These are phyloP conservation scores for Linanthus parryae DNA, from an alignment of 148 eudicot genomes.

Conservation along the genomic window DNA sequence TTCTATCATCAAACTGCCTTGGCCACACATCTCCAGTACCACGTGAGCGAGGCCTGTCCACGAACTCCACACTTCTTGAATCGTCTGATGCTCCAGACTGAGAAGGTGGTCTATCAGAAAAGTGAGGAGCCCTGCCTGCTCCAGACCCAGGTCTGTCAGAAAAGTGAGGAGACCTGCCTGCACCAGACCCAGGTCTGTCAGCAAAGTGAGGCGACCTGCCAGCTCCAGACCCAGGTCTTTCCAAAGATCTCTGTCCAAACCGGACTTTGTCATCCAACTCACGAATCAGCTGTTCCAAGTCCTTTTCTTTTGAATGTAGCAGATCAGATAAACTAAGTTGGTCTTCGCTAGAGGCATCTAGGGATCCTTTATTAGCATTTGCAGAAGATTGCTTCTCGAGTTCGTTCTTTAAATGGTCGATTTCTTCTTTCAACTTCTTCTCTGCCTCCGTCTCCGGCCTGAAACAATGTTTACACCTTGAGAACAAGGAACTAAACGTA, in stretches of 20 bases:
- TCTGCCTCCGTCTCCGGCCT: slow-evolving; percentile 51
- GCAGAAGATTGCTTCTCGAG: slow-evolving; percentile 37
- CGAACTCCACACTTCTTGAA: slow-evolving; percentile 38
- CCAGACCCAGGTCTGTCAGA: slow-evolving; percentile 81
- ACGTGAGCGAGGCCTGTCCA: slow-evolving; percentile 83
- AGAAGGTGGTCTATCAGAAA: slow-evolving; percentile 40
- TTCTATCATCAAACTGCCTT: slow-evolving; percentile 65
- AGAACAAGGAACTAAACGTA: too few species aligned
- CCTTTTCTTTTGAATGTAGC: slow-evolving; percentile 43
- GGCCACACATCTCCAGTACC: slow-evolving; percentile 62
- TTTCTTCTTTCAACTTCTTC: slow-evolving; percentile 46
- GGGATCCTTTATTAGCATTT: slow-evolving; percentile 21
- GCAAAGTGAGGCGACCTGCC: too few species aligned
- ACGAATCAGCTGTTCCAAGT: slow-evolving; percentile 51
- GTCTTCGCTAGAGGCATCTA: slow-evolving; percentile 31
- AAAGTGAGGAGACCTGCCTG: too few species aligned
- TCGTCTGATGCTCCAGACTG: slow-evolving; percentile 53
- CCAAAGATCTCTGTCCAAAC: slow-evolving; percentile 51
- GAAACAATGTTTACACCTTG: slow-evolving; percentile 16
- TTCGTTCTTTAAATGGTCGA: slow-evolving; percentile 28
- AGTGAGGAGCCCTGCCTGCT: slow-evolving; percentile 29
- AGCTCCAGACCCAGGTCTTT: slow-evolving; percentile 77
- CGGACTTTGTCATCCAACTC: slow-evolving; percentile 83
- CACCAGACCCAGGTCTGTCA: too few species aligned
- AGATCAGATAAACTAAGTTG: slow-evolving; percentile 28